phyloP scores from a whole-genome alignment of 768 basidiomycete species.

The Mycena indigotica region DNA sequence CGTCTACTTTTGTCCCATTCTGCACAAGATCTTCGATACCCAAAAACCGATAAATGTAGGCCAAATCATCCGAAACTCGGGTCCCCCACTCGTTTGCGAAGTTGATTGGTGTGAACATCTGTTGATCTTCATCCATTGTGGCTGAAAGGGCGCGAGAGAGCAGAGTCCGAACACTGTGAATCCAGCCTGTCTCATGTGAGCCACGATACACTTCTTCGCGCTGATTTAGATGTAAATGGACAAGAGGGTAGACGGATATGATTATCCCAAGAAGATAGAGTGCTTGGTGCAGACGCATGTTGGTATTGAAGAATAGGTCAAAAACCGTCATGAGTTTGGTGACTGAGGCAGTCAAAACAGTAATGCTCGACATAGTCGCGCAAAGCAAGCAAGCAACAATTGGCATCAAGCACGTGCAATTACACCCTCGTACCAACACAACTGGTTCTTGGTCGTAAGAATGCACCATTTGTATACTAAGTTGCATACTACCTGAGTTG shows the following conservation, averaged over 20 bases:
- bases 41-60: background rate
- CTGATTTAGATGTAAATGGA: slow-evolving; percentile 14
- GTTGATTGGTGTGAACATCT: background rate
- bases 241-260: slow-evolving; percentile 8
- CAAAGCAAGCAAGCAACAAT: no score
- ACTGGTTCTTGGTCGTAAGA: no score
- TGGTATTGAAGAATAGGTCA: slow-evolving; percentile 6
- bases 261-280: slow-evolving; percentile 11
- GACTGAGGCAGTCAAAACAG: background rate
- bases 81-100: background rate
- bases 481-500: no score
- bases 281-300: slow-evolving; percentile 4
- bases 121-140: background rate
- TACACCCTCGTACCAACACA: no score
- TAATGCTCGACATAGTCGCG: background rate
- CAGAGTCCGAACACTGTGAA: background rate
- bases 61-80: background rate
- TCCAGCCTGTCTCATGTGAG: slow-evolving; percentile 6
- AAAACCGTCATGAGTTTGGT: background rate
- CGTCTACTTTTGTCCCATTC: background rate
- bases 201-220: background rate
- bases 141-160: background rate
- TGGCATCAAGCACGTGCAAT: no score
- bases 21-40: background rate
- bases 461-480: no score